phyloP scores from a whole-genome alignment of 108 stramenopile species.

The Stephanodiscus minutulus region DNA sequence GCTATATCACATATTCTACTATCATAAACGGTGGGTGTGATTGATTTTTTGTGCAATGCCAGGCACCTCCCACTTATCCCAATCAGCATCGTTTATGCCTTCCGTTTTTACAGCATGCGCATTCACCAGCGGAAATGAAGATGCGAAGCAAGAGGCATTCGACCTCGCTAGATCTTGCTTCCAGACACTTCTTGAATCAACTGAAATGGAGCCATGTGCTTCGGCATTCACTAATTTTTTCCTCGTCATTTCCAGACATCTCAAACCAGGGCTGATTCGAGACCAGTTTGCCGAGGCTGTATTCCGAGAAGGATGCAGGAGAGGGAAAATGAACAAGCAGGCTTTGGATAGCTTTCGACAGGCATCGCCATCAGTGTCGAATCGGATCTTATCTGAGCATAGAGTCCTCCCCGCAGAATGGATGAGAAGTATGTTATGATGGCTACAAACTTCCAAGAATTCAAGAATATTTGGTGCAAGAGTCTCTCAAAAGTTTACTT shows the following conservation, averaged over 20 bases:
- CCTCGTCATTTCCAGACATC: slow-evolving; percentile 29
- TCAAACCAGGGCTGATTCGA: slow-evolving; percentile 27
- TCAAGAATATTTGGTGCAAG: too few relatives aligned
- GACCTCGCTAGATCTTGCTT: slow-evolving; percentile 41
- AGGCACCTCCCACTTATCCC: not conserved
- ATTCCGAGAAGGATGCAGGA: slow-evolving; percentile 30
- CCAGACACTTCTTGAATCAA: slow-evolving; percentile 29
- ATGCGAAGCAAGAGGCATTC: slow-evolving; percentile 45
- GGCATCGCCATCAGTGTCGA: slow-evolving; percentile 24
- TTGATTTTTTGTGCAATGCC: not conserved
- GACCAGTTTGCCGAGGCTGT: slow-evolving; percentile 38
- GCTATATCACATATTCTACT: slow-evolving; percentile 37
- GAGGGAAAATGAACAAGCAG: slow-evolving; percentile 26
- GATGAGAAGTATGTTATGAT: slow-evolving; percentile 11
- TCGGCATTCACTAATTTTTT: slow-evolving; percentile 35
- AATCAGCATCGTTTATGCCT: not conserved
- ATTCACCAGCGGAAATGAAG: slow-evolving; percentile 20
- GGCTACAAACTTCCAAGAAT: slow-evolving; percentile 3
- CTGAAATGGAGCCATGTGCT: slow-evolving; percentile 23
- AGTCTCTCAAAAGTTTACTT: too few relatives aligned
- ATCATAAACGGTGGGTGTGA: slow-evolving; percentile 39
- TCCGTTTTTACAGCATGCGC: slow-evolving; percentile 30
- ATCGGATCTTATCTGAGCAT: slow-evolving; percentile 16
- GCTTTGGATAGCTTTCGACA: slow-evolving; percentile 32
- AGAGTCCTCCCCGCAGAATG: slow-evolving; percentile 20